Evolutionary conservation across 2,329 filamentous ascomycete genomes (phyloP).

Genomic region (Botrytis medusae): DNA sequence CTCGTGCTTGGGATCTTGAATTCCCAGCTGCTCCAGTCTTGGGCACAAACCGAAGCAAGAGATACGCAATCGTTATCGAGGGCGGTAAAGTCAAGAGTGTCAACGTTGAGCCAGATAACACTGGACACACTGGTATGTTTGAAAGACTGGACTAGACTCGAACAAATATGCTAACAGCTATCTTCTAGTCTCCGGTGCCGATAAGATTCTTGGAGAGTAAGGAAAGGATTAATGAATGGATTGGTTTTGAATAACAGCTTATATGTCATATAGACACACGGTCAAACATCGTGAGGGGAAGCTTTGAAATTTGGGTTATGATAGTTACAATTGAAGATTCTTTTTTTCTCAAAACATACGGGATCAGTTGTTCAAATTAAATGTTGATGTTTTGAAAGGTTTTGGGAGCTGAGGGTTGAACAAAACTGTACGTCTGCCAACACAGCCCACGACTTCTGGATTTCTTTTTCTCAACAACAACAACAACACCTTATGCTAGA

Average conservation of each 20-base stretch:
- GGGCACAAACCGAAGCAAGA: slow-evolving; percentile 78
- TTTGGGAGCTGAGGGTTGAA: no score
- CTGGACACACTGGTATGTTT: slow-evolving; percentile 57
- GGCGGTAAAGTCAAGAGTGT: slow-evolving; percentile 80
- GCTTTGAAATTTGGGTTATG: not conserved
- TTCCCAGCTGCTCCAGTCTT: slow-evolving; percentile 81
- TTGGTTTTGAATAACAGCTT: slow-evolving; percentile 11
- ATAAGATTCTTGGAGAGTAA: slow-evolving; percentile 34
- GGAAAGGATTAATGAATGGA: slow-evolving; percentile 2
- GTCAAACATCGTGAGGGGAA: slow-evolving; percentile 3
- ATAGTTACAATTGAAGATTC: slow-evolving; percentile 11
- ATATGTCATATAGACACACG: slow-evolving; percentile 1
- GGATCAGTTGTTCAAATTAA: not conserved
- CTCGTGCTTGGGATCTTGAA: slow-evolving; percentile 75
- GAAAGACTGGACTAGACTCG: not conserved
- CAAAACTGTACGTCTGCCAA: not conserved
- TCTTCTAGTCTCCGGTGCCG: slow-evolving; percentile 40
- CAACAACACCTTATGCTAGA: not conserved
- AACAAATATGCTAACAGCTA: slow-evolving; percentile 1
- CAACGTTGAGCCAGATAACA: slow-evolving; percentile 88
- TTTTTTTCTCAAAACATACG: not conserved
- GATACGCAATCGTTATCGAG: slow-evolving; percentile 80
- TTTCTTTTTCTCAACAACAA: not conserved
- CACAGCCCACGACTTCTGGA: not conserved
- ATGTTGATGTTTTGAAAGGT: not conserved